Conservation (phyloP, 805 yeast genomes). For the Yarrowia hollandica region DNA sequence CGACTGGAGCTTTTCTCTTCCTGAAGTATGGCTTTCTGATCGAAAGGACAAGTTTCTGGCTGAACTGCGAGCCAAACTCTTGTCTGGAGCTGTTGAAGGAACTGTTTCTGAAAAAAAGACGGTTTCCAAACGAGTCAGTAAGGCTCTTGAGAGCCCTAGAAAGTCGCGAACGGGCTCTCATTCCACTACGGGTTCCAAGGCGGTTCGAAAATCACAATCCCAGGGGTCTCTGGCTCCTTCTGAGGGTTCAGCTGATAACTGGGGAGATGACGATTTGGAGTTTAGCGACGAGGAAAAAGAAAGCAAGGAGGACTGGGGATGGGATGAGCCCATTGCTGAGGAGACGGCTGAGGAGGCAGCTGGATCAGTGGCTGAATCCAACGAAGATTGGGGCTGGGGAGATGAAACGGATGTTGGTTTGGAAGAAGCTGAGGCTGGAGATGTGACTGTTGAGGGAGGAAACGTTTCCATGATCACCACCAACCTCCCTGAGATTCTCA, state of each 20-base stretch:
- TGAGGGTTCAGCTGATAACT: constrained; percentile 24
- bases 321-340: constrained; percentile 17
- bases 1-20: constrained; percentile 33
- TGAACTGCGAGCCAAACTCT: constrained; percentile 28
- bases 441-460: not conserved
- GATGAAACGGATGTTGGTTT: constrained; percentile 31
- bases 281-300: constrained; percentile 32
- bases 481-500: constrained; percentile 25
- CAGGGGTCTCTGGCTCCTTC: not conserved
- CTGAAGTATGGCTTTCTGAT: constrained; percentile 34
- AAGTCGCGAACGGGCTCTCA: not conserved
- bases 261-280: constrained; percentile 34
- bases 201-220: not conserved
- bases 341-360: constrained; percentile 30
- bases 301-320: constrained; percentile 23
- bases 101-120: not conserved
- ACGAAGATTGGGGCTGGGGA: constrained; percentile 37
- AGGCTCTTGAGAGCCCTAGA: not conserved
- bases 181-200: not conserved
- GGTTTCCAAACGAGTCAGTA: not conserved
- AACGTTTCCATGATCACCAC: constrained; percentile 16
- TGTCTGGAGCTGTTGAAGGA: constrained; percentile 13
- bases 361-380: not conserved
- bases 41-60: constrained; percentile 32
- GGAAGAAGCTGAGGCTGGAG: not conserved